phyloP scores from a whole-genome alignment of 2,329 filamentous ascomycete species.

The Teratosphaeria epicoccoides region DNA sequence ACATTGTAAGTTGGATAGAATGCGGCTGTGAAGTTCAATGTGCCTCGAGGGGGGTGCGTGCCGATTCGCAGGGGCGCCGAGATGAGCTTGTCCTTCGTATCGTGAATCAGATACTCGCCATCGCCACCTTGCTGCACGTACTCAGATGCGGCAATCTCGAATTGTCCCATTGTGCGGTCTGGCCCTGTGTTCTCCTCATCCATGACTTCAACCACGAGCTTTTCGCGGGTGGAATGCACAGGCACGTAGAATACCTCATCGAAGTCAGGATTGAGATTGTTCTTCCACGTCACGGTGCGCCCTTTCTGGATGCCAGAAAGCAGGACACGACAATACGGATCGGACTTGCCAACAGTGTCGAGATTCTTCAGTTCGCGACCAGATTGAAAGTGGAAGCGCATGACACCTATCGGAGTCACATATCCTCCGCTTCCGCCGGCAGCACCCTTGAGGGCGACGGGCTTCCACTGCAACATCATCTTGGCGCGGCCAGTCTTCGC shows the following conservation, averaged over 20 bases:
- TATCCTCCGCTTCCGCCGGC: slow-evolving; percentile 75
- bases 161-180: slow-evolving; percentile 73
- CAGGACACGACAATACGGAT: slow-evolving; percentile 82
- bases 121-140: slow-evolving; percentile 67
- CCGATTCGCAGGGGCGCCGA: slow-evolving; percentile 63
- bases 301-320: slow-evolving; percentile 84
- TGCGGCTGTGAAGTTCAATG: slow-evolving; percentile 67
- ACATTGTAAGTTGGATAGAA: slow-evolving; percentile 88
- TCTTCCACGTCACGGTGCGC: slow-evolving; percentile 89
- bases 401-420: slow-evolving; percentile 83
- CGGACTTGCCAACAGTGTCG: slow-evolving; percentile 92
- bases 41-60: slow-evolving; percentile 66
- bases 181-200: slow-evolving; percentile 87
- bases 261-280: slow-evolving; percentile 90
- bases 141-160: slow-evolving; percentile 67
- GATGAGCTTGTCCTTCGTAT: slow-evolving; percentile 55
- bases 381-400: slow-evolving; percentile 83
- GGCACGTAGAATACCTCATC: slow-evolving; percentile 93
- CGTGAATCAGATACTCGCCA: slow-evolving; percentile 71
- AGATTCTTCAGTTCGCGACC: slow-evolving; percentile 79
- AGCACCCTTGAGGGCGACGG: slow-evolving; percentile 73
- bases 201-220: slow-evolving; percentile 86
- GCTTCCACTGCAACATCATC: slow-evolving; percentile 89
- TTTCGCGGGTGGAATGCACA: slow-evolving; percentile 73
- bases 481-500: slow-evolving; percentile 77